Evolutionary conservation across 495 filamentous ascomycete genomes (phyloP).

Genomic region (Podospora comata): DNA sequence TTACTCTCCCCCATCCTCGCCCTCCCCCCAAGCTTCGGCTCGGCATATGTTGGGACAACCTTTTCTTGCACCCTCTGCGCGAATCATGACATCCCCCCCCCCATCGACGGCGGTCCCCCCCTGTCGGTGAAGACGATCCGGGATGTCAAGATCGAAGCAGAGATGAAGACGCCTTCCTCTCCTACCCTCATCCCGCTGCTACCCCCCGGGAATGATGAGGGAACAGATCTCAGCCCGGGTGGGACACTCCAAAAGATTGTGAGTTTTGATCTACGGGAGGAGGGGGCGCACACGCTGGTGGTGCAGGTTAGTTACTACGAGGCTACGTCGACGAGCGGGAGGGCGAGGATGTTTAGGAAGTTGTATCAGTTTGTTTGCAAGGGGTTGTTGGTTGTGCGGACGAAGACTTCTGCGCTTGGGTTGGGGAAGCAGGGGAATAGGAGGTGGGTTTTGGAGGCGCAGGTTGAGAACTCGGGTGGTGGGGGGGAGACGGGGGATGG

Average conservation of each 20-base stretch:
- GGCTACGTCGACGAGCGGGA: conserved; percentile 59
- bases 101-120: conserved; percentile 17
- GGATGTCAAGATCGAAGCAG: conserved; percentile 77
- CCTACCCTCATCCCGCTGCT: conserved; percentile 2
- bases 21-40: conserved; percentile 89
- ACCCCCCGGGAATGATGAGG: conserved; percentile 3
- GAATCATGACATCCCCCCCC: conserved; percentile 70
- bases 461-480: conserved; percentile 68
- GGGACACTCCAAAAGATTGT: conserved; percentile 79
- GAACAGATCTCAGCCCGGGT: conserved; percentile 58
- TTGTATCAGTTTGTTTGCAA: conserved; percentile 95
- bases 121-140: conserved; percentile 55
- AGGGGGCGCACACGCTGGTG: conserved; percentile 89
- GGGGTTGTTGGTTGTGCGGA: conserved; percentile 81
- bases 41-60: conserved; percentile 91
- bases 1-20: conserved; percentile 62
- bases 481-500: conserved; percentile 45
- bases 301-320: conserved; percentile 90
- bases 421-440: conserved; percentile 21
- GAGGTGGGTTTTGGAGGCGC: conserved; percentile 75
- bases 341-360: conserved; percentile 86
- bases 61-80: conserved; percentile 93
- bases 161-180: conserved; percentile 82
- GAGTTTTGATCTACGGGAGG: conserved; percentile 83
- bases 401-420: conserved; percentile 68